Evolutionary conservation across 495 filamentous ascomycete species (phyloP).

Genomic region (Aspergillus bridgeri): DNA sequence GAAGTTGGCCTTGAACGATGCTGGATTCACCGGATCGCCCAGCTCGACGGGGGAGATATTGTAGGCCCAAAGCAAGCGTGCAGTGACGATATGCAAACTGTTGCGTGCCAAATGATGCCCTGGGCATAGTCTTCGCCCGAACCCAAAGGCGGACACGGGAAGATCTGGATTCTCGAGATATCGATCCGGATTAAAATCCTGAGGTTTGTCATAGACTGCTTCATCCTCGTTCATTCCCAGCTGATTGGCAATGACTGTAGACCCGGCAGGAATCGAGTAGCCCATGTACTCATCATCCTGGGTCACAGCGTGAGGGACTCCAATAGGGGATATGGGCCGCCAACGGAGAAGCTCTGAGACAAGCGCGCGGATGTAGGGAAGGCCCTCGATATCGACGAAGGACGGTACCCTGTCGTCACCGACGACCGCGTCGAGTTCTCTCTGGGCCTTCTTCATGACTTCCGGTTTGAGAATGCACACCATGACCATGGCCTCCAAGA

Average conservation of each 20-base stretch:
- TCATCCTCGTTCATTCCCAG: conserved; percentile 42
- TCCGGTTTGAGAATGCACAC: conserved; percentile 37
- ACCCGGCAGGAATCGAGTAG: conserved; percentile 42
- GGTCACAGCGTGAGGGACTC: conserved; percentile 49
- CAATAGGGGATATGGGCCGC: conserved; percentile 29
- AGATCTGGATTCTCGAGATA: conserved; percentile 31
- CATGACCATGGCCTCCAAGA: conserved; percentile 34
- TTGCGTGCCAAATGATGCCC: conserved; percentile 50
- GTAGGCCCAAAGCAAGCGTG: conserved; percentile 53
- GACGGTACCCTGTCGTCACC: conserved; percentile 13
- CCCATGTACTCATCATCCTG: conserved; percentile 51
- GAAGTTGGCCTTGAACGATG: not conserved
- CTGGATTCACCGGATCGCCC: not conserved
- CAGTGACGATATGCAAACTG: conserved; percentile 41
- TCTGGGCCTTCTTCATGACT: conserved; percentile 41
- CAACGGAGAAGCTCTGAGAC: conserved; percentile 35
- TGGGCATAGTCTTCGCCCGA: conserved; percentile 21
- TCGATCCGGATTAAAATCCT: conserved; percentile 35
- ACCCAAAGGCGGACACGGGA: conserved; percentile 26
- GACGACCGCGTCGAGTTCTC: conserved; percentile 34
- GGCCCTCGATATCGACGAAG: conserved; percentile 14
- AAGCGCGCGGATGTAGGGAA: conserved; percentile 33
- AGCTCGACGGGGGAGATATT: conserved; percentile 27
- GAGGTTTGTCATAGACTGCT: conserved; percentile 30
- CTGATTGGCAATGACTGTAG: conserved; percentile 38